Base-by-base conservation (phyloP, 1,139 yeast genomes). In the Taphrina communis region DNA sequence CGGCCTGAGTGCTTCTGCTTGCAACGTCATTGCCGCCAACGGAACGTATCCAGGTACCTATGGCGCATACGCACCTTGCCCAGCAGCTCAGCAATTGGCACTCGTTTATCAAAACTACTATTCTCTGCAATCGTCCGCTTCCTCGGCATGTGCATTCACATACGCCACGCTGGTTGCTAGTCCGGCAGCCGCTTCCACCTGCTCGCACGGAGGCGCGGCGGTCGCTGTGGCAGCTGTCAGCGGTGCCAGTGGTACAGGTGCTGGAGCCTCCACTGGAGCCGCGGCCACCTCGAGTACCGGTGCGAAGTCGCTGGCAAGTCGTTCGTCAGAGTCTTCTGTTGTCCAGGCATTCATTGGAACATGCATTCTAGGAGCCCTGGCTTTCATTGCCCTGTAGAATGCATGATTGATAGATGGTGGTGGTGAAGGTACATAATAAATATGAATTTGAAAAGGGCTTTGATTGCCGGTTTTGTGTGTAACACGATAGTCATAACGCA, bases 61-160 rank as follows among this genome's bases (percentile, higher is more conserved):
- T 75, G 92, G 92, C 0, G 76, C 76, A n/a, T 85, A 79, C 75
- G 82, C 90, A 0, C 85, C 82, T 70, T 88, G 92, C 74, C 75
- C 83, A 17, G 73, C 81, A 4, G 76, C 77, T 14, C 88, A 86
- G 73, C 83, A 83, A 73, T 78, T 85, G 0, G 84, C 89, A 0
- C 82, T 81, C 72, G 84, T 84, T 31, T 77, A 86, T 72, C 85
- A 86, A 75, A 80, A 82, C 73, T 78, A 82, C 70, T 86, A 81
- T 74, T 72, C 76, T 36, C 75, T 73, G 8, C 74, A 78, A 60
- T 79, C 78, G 6, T 57, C 62, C 17, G 35, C 60, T 12, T 35
- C 69, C 31, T 39, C 60, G n/a, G 72, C 70, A 7, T 71, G 72
- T 53, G 68, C 46, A 31, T 71, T 71, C 61, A 36, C 61, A 2